Percentiles rank a stretch among this genome's conserved stretches.
phyloP scores from a whole-genome alignment of 2,329 filamentous ascomycete genomes.

The Monosporascus sp. region DNA sequence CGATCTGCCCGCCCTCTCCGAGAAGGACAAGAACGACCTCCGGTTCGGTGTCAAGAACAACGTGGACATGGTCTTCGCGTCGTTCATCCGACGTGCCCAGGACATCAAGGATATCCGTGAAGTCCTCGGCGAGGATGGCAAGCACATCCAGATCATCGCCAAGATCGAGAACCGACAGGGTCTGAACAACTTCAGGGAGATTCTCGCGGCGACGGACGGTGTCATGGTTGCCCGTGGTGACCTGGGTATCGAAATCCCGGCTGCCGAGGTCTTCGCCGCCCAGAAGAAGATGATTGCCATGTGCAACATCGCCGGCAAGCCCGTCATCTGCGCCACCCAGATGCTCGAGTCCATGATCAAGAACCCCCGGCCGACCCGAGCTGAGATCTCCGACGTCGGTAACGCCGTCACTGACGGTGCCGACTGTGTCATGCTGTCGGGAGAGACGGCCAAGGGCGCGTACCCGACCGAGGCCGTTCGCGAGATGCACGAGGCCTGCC shows the following conservation, averaged over 20 bases:
- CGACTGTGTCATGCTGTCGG: slow-evolving; percentile 99
- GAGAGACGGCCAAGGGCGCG: slow-evolving; percentile 95
- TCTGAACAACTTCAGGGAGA: slow-evolving; percentile 99
- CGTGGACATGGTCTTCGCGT: slow-evolving; percentile 98
- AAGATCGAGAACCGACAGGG: slow-evolving; percentile 99
- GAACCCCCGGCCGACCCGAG: slow-evolving; percentile 96
- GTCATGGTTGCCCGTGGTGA: slow-evolving; percentile 99
- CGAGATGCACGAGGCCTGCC: slow-evolving; percentile 98
- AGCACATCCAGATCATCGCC: slow-evolving; percentile 98
- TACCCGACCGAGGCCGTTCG: slow-evolving; percentile 89
- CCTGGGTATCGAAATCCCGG: slow-evolving; percentile 96
- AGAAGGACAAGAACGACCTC: slow-evolving; percentile 96
- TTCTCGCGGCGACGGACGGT: slow-evolving; percentile 91
- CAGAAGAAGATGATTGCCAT: slow-evolving; percentile 99
- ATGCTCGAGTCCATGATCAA: slow-evolving; percentile 99
- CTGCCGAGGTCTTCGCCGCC: slow-evolving; percentile 95
- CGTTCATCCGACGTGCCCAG: slow-evolving; percentile 90
- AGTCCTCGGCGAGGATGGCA: slow-evolving; percentile 85
- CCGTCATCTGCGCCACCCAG: slow-evolving; percentile 97
- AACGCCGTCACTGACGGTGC: slow-evolving; percentile 97
- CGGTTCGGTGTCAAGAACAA: slow-evolving; percentile 96
- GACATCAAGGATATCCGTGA: slow-evolving; percentile 89
- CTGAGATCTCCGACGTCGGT: slow-evolving; percentile 96
- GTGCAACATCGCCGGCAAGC: slow-evolving; percentile 99
- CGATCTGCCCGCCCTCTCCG: slow-evolving; percentile 91